Conservation (phyloP, 2,329 filamentous ascomycete species). For the Trichoderma semiorbis region DNA sequence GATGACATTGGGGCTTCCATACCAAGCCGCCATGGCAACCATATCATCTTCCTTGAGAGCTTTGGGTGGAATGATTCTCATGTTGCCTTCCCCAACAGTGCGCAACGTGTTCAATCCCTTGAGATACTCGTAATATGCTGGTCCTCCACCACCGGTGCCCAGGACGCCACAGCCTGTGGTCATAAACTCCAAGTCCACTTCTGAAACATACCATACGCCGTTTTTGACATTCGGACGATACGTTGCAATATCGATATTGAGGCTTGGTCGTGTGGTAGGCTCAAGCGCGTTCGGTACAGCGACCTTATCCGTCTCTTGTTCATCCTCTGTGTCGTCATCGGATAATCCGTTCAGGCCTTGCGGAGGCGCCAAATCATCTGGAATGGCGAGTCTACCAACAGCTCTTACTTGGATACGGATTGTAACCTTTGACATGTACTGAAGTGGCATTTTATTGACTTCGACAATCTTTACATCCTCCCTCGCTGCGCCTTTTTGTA, state of each 20-base stretch:
- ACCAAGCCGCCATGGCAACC: slow-evolving; percentile 43
- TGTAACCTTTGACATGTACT: slow-evolving; percentile 35
- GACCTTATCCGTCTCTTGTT: slow-evolving; percentile 27
- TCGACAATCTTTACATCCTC: slow-evolving; percentile 42
- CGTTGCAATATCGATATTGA: slow-evolving; percentile 28
- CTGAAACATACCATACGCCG: slow-evolving; percentile 36
- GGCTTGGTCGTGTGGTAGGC: slow-evolving; percentile 31
- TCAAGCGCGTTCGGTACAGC: slow-evolving; percentile 29
- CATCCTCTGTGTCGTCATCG: not conserved
- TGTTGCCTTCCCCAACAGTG: slow-evolving; percentile 31
- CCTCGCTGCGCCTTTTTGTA: slow-evolving; percentile 30
- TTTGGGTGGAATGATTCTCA: slow-evolving; percentile 40
- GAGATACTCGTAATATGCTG: slow-evolving; percentile 42
- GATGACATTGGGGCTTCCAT: slow-evolving; percentile 42
- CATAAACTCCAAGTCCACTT: slow-evolving; percentile 36
- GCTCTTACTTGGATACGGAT: slow-evolving; percentile 35
- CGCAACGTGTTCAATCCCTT: slow-evolving; percentile 39
- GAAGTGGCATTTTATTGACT: slow-evolving; percentile 41
- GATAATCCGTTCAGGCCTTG: too few relatives aligned
- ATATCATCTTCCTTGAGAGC: slow-evolving; percentile 36
- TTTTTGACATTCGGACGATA: slow-evolving; percentile 32
- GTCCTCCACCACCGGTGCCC: slow-evolving; percentile 37
- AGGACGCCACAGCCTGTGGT: slow-evolving; percentile 36
- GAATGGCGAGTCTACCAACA: slow-evolving; percentile 33
- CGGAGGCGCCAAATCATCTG: slow-evolving; percentile 25